These are phyloP conservation scores for Didymella exigua DNA, from an alignment of 2,329 filamentous ascomycete species.

Conservation along the genomic window DNA sequence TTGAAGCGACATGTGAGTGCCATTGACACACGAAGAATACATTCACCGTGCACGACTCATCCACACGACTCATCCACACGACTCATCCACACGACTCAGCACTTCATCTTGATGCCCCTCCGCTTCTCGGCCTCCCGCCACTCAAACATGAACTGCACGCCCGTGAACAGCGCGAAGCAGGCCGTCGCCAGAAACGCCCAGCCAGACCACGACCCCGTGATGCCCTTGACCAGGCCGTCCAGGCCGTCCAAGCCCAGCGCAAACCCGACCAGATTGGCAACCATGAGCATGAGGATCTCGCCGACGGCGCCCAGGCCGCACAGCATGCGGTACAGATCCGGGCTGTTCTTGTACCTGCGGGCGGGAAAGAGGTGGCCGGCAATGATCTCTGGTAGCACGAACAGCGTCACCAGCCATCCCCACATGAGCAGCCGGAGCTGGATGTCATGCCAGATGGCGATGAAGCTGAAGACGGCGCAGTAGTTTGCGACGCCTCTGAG, in stretches of 20 bases:
- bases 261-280: conserved; percentile 92
- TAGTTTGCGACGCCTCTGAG: conserved; percentile 73
- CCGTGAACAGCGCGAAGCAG: conserved; percentile 78
- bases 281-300: conserved; percentile 95
- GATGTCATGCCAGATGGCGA: conserved; percentile 98
- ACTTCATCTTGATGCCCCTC: conserved; percentile 82
- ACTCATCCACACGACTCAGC: conserved; percentile 52
- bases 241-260: conserved; percentile 89
- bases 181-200: conserved; percentile 73
- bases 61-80: not conserved
- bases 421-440: conserved; percentile 87
- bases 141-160: conserved; percentile 95
- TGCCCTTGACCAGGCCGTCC: conserved; percentile 73
- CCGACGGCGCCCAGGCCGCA: conserved; percentile 79
- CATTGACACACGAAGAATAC: not conserved
- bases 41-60: not conserved
- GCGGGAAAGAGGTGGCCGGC: conserved; percentile 75
- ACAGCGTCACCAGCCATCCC: conserved; percentile 95
- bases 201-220: conserved; percentile 77
- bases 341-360: conserved; percentile 70
- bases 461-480: conserved; percentile 89
- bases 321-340: conserved; percentile 77
- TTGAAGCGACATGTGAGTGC: too few species aligned
- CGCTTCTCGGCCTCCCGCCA: conserved; percentile 83
- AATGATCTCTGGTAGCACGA: conserved; percentile 86